Base-by-base conservation (phyloP, 179 eudicot genomes). In the Actinidia arguta region DNA sequence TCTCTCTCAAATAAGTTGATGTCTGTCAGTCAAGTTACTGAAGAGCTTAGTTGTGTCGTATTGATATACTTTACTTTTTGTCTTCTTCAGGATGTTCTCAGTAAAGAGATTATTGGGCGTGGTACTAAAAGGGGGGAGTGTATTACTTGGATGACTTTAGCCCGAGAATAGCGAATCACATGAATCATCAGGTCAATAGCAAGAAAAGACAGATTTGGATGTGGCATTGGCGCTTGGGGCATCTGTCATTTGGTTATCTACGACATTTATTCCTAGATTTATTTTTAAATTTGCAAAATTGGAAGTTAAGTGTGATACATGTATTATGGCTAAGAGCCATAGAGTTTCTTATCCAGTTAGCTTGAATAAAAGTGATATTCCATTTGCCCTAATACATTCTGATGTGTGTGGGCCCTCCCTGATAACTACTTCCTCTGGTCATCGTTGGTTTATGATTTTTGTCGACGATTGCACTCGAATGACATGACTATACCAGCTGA, bases 401-500 rank as follows among this genome's bases (percentile, higher is more conserved):
- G 42, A 73, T 73, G 76, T 73, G 16, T 50, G 12, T 59, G 77
- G 77, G 10, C 13, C 73, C 14, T 31, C 70, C 42, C 42, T 16
- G 4, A 64, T 82, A 20, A 61, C 66, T 61, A 31, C 24, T 22
- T 17, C 8, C 3, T 18, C 42, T 52, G 22, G 61, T 14, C 18
- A 55, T 14, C 22, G 61, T 55, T 55, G 61, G 18, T 17, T 55
- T 55, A 20, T 82, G 17, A 46, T 22, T 12, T 82, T 48, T 50
- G 58, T 82, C 0, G 84, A 75, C 51, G 82, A 78, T 63, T 79
- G 62, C 10, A 70, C 78, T 6, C 54, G 74, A 25, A 72, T 73
- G 73, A 83, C 78, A 71, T 83, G 64, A 27, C 27, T 61, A 8
- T 61, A 83, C 52, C 16, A 78, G 54, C 7, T 83, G 25, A 78